Percentiles rank a stretch among this genome's conserved stretches.
Conservation (phyloP, 345 rosid species). For the Euphorbia pulcherrima region DNA sequence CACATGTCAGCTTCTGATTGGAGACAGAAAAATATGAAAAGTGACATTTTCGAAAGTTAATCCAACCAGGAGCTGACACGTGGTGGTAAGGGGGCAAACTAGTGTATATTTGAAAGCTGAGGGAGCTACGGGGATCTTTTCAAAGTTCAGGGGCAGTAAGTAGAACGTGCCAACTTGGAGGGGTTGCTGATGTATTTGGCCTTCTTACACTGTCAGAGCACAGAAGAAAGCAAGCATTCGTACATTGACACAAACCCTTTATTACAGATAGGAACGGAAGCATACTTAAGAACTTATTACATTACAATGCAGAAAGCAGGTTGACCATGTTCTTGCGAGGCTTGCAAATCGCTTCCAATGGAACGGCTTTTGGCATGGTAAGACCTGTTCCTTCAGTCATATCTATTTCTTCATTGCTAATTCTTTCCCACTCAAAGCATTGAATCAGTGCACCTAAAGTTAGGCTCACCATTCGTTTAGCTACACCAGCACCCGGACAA, state of each 20-base stretch:
- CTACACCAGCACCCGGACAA: constrained; percentile 12
- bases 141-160: no score
- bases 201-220: not conserved
- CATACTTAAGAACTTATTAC: no score
- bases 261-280: not conserved
- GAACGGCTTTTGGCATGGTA: not conserved
- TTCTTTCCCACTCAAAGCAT: constrained; percentile 7
- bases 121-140: no score
- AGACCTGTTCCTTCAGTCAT: not conserved
- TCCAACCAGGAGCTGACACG: no score
- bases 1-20: no score
- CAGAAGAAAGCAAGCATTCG: not conserved
- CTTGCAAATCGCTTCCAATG: not conserved
- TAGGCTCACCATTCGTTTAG: not conserved
- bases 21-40: no score
- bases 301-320: not conserved
- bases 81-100: no score
- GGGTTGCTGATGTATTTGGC: no score
- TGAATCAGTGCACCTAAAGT: constrained; percentile 9
- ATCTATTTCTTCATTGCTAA: not conserved
- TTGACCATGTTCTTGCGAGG: not conserved
- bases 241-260: no score
- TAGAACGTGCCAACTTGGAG: no score
- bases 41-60: no score
- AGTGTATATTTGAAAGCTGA: no score